A percentile compares a stretch with the other conserved stretches of the same genome.
Evolutionary conservation across 2,329 filamentous ascomycete species (phyloP).

Genomic region (Arthrobotrys conoides): DNA sequence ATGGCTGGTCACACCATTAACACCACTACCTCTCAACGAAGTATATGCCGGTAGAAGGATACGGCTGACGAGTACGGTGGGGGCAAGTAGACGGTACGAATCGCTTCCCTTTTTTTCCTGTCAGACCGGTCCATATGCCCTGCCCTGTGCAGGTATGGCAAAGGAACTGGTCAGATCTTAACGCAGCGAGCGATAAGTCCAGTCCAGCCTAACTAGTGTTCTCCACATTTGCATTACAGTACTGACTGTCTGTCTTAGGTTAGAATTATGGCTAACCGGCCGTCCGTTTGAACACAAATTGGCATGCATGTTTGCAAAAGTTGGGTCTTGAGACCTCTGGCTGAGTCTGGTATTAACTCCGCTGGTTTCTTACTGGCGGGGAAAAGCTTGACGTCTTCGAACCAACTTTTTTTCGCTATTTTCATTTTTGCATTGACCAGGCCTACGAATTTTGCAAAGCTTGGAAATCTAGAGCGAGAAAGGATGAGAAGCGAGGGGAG

Average conservation of each 20-base stretch:
- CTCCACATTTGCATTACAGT: neutral
- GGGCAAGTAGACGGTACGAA: constrained; percentile 44
- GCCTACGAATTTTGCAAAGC: too few species aligned
- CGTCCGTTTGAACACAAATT: neutral
- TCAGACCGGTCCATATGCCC: constrained; percentile 7
- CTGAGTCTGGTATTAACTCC: constrained; percentile 10
- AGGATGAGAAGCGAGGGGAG: neutral
- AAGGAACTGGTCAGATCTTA: constrained; percentile 1
- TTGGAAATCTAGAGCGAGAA: neutral
- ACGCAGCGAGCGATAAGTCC: neutral
- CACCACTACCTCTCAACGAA: constrained; percentile 40
- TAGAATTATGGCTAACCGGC: neutral
- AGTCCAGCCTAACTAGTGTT: neutral
- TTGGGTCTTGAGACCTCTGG: constrained; percentile 4
- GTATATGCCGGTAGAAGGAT: constrained; percentile 41
- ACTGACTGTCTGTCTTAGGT: neutral
- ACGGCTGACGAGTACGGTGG: constrained; percentile 50
- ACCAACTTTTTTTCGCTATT: neutral
- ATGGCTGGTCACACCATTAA: constrained; percentile 54
- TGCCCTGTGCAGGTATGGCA: neutral
- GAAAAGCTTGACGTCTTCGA: neutral
- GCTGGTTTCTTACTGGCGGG: constrained; percentile 12
- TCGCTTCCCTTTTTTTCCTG: neutral
- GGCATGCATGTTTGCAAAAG: constrained; percentile 1
- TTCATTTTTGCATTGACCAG: neutral